Percentiles rank a stretch among this genome's conserved stretches.
Evolutionary conservation across 2,329 filamentous ascomycete genomes (phyloP).

Genomic region (Zymoseptoria ardabiliae): DNA sequence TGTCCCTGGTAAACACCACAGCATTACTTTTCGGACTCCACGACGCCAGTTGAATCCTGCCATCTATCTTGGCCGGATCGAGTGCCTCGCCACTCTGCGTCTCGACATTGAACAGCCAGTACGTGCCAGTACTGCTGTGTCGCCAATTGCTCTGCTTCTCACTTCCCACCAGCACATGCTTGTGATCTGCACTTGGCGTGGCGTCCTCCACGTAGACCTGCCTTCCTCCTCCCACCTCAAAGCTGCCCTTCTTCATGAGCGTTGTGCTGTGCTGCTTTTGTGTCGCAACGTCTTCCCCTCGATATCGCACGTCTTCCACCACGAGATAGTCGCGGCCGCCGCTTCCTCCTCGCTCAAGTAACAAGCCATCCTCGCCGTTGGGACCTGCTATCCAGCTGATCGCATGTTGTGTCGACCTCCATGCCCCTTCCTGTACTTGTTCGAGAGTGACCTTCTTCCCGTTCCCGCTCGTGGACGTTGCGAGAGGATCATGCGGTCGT

Average conservation of each 20-base stretch:
- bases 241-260: conserved; percentile 63
- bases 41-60: conserved; percentile 70
- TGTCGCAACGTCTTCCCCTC: conserved; percentile 36
- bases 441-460: conserved; percentile 68
- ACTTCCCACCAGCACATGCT: conserved; percentile 76
- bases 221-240: conserved; percentile 51
- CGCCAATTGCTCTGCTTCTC: conserved; percentile 72
- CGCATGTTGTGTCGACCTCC: conserved; percentile 54
- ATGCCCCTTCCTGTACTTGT: conserved; percentile 60
- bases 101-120: conserved; percentile 88
- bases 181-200: conserved; percentile 75
- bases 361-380: conserved; percentile 70
- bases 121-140: conserved; percentile 76
- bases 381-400: conserved; percentile 73
- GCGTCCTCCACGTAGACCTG: conserved; percentile 52
- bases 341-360: conserved; percentile 63
- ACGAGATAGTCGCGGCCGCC: conserved; percentile 66
- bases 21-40: conserved; percentile 87
- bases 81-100: conserved; percentile 71
- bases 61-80: conserved; percentile 58
- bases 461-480: conserved; percentile 53
- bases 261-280: conserved; percentile 51
- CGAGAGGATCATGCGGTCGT: conserved; percentile 60
- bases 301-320: conserved; percentile 72
- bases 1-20: conserved; percentile 80